A percentile compares a stretch with the other conserved stretches of the same genome.
Conservation (phyloP, 164 flowering plant genomes). For the Tetracentron sinense region DNA sequence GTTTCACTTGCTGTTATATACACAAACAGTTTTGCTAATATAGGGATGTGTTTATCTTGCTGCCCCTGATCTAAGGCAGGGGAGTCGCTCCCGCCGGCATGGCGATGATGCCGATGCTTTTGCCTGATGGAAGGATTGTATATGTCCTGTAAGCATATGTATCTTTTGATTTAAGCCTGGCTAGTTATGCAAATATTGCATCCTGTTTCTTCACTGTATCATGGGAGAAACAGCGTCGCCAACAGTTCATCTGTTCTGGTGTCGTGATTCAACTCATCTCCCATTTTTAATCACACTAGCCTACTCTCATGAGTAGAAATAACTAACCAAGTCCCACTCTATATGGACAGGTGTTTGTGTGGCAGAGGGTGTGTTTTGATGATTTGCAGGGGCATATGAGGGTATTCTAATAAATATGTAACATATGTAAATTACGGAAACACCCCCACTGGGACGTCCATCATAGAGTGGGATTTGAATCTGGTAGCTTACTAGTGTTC, state of each 20-base stretch:
- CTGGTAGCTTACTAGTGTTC: too few relatives aligned
- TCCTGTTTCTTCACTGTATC: neutral
- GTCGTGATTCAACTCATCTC: neutral
- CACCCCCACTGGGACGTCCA: too few relatives aligned
- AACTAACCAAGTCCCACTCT: too few relatives aligned
- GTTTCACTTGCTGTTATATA: neutral
- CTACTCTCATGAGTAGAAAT: too few relatives aligned
- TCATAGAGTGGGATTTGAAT: too few relatives aligned
- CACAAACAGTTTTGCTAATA: conserved; percentile 2
- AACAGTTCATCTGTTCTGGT: neutral
- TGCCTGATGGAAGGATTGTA: conserved; percentile 86
- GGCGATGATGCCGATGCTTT: conserved; percentile 89
- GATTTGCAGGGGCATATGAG: too few relatives aligned
- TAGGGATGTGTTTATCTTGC: conserved; percentile 17
- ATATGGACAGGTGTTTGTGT: too few relatives aligned
- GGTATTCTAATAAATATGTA: too few relatives aligned
- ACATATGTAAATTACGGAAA: too few relatives aligned
- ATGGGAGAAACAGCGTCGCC: neutral
- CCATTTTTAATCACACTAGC: too few relatives aligned
- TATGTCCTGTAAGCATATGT: conserved; percentile 92
- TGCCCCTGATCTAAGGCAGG: conserved; percentile 75
- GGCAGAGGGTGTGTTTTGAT: too few relatives aligned
- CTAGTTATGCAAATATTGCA: neutral
- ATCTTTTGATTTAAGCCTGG: neutral
- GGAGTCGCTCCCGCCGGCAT: conserved; percentile 68